Evolutionary conservation across 1,284 basidiomycete genomes (phyloP).

Genomic region (Rhodotorula sp.): DNA sequence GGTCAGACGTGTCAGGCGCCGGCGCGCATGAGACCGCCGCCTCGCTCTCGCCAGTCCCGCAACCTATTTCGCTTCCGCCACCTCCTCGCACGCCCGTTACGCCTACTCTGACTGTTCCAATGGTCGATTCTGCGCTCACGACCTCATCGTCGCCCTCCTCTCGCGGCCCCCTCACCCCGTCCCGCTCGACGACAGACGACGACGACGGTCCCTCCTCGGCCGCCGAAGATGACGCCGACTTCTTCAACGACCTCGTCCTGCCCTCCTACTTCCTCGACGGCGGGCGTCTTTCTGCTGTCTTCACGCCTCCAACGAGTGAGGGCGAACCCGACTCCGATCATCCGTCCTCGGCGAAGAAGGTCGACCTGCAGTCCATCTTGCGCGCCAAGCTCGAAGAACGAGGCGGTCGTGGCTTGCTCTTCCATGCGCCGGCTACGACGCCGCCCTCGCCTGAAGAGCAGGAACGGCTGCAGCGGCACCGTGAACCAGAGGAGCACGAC

Average conservation of each 20-base stretch:
- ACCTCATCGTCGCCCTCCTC: not conserved
- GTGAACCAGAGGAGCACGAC: conserved; percentile 40
- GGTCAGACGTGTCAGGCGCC: not conserved
- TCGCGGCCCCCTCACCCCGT: not conserved
- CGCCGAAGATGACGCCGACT: conserved; percentile 65
- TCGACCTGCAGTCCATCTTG: conserved; percentile 54
- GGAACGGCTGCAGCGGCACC: conserved; percentile 48
- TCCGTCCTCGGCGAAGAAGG: conserved; percentile 52
- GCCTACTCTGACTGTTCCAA: not conserved
- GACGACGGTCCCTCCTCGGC: conserved; percentile 39
- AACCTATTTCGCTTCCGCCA: not conserved
- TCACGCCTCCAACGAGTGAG: conserved; percentile 51
- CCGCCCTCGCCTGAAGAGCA: conserved; percentile 3
- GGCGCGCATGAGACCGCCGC: not conserved
- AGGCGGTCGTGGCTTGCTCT: conserved; percentile 14
- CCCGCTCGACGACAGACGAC: not conserved
- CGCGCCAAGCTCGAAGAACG: conserved; percentile 34
- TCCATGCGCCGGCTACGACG: conserved; percentile 46
- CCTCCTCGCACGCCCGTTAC: not conserved
- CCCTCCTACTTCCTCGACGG: conserved; percentile 54
- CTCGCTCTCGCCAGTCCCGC: not conserved
- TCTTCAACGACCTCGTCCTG: conserved; percentile 73
- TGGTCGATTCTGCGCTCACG: not conserved
- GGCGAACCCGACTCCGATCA: conserved; percentile 54
- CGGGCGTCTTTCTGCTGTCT: not conserved